Evolutionary conservation across 2,329 filamentous ascomycete species (phyloP).

Genomic region (Fusarium sp.): DNA sequence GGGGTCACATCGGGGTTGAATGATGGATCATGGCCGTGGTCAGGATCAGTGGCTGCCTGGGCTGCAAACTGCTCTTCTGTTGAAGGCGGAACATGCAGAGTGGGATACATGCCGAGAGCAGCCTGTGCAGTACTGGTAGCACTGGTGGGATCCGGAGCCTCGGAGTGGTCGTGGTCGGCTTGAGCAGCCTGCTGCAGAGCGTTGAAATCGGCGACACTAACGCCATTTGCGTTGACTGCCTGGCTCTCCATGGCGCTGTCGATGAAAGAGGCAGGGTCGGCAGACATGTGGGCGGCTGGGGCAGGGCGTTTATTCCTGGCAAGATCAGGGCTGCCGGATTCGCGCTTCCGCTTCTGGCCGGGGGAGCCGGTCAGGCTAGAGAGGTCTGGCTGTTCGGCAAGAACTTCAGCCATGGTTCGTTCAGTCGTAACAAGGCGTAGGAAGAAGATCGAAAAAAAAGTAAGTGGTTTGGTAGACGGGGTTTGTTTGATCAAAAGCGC

Average conservation of each 20-base stretch:
- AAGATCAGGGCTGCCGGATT: conserved; percentile 63
- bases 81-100: conserved; percentile 68
- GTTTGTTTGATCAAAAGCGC: conserved; percentile 34
- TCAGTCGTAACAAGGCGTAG: conserved; percentile 14
- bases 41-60: conserved; percentile 58
- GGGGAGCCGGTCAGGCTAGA: conserved; percentile 59
- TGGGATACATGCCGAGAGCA: conserved; percentile 71
- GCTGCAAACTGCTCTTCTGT: conserved; percentile 72
- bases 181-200: conserved; percentile 68
- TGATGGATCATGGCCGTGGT: conserved; percentile 52
- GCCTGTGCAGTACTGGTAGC: conserved; percentile 72
- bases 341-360: conserved; percentile 68
- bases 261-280: conserved; percentile 66
- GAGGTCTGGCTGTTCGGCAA: conserved; percentile 63
- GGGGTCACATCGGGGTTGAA: conserved; percentile 53
- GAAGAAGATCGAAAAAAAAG: conserved; percentile 5
- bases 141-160: conserved; percentile 64
- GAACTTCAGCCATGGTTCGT: conserved; percentile 62
- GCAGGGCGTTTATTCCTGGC: conserved; percentile 65
- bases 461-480: not conserved
- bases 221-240: conserved; percentile 56
- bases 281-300: conserved; percentile 61
- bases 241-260: conserved; percentile 65
- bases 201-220: conserved; percentile 68
- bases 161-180: conserved; percentile 62